Base-by-base conservation (phyloP, 2,329 filamentous ascomycete genomes). In the Rutstroemia sp. region DNA sequence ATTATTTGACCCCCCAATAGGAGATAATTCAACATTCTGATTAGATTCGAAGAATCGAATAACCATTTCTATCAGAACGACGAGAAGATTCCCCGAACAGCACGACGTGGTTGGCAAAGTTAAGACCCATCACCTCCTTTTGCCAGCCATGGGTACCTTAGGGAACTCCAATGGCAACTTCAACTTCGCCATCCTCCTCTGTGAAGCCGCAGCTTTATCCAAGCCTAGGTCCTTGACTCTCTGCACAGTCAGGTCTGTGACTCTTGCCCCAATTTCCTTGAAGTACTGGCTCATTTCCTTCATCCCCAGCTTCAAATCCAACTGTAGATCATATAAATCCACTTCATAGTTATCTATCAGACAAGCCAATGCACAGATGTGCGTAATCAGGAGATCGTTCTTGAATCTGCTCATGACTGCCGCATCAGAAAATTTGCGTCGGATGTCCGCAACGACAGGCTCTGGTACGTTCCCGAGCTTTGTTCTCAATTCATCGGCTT, bases 91-190 rank as follows among this genome's bases (percentile, higher is more conserved):
- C 25, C 8, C 25, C 25, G 7, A 6, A 8, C 6, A 27, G 6
- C 25, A 27, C 25, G 2, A 27, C 7, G 7, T 27, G 25, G 5
- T 27, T 8, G 25, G 8, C 30, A 3, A 34, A 34, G 30, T 34
- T 12, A 34, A 10, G 4, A 4, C 30, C 30, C 16, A 34, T 41
- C 25, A 14, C n/a, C 46, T 65, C 30, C 50, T 65, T 50, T 63
- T 63, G 14, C 62, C 64, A 58, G n/a, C 42, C 42, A 63, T 63
- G 1, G 64, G 58, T 8, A 66, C 58, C 74, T 87, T 91, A 1
- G 92, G 94, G 69, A 96, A 96, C 58, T 85, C 79, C 48, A 96
- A 74, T 3, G 94, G 94, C 60, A 96, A 71, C 64, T 79, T 82
- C 65, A 97, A 74, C 63, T 83, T 83, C 12, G 88, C 91, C 50